phyloP scores from a whole-genome alignment of 305 asterid genomes.

The Fraxinus sp. region DNA sequence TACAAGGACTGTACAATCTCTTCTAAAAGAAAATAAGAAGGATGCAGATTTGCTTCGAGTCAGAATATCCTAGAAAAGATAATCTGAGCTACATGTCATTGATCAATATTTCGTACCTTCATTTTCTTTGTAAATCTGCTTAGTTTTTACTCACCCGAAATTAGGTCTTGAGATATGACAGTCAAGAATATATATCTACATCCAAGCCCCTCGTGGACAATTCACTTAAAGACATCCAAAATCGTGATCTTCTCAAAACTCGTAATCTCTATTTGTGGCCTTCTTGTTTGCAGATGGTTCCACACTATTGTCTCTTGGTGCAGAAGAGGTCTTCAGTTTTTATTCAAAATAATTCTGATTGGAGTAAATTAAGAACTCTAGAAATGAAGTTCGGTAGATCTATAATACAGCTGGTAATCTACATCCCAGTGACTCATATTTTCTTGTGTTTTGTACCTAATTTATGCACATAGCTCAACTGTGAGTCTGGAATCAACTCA shows the following conservation, averaged over 20 bases:
- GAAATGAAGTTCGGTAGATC: not conserved
- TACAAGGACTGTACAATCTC: not conserved
- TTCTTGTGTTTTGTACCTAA: not conserved
- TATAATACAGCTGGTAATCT: not conserved
- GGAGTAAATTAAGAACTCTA: not conserved
- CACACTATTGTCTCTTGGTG: not conserved
- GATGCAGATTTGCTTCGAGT: not conserved
- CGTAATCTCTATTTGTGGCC: not conserved
- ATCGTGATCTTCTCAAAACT: not conserved
- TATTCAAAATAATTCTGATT: not conserved
- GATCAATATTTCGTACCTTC: not conserved
- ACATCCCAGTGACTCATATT: not conserved
- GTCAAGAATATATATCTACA: not conserved
- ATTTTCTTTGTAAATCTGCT: not conserved
- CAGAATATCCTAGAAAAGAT: not conserved
- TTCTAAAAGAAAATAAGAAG: not conserved
- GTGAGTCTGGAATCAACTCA: not conserved
- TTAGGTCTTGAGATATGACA: not conserved
- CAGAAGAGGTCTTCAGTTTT: not conserved
- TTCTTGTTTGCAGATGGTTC: not conserved
- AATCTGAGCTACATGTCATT: not conserved
- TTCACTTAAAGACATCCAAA: not conserved
- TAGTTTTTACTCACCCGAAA: not conserved
- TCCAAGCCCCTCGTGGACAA: not conserved
- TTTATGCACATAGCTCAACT: not conserved